phyloP scores from a whole-genome alignment of 371 early-diverging fungal species.

The Mortierella sp. region DNA sequence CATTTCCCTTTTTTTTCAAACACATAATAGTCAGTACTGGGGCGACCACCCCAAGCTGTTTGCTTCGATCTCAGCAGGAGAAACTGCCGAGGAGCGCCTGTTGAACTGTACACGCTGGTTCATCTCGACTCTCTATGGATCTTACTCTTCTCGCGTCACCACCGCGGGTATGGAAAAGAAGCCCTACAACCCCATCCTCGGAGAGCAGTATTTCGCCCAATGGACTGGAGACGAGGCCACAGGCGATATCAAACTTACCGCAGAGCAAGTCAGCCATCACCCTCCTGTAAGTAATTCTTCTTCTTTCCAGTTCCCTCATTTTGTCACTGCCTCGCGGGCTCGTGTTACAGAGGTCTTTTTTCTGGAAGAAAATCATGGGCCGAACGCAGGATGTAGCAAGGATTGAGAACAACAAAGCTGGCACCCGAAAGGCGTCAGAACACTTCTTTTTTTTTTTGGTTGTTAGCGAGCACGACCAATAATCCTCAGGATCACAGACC shows the following conservation, averaged over 20 bases:
- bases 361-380: not conserved
- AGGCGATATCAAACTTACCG: constrained; percentile 74
- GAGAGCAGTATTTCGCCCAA: constrained; percentile 82
- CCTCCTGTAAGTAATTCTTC: constrained; percentile 73
- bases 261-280: constrained; percentile 87
- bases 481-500: constrained; percentile 1
- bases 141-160: constrained; percentile 64
- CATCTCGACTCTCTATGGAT: constrained; percentile 84
- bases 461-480: not conserved
- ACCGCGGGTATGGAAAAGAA: constrained; percentile 80
- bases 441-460: not conserved
- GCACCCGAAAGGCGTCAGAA: not conserved
- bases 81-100: constrained; percentile 78
- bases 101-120: constrained; percentile 83
- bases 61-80: constrained; percentile 70
- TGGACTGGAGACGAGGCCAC: constrained; percentile 77
- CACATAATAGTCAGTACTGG: constrained; percentile 76
- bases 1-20: not conserved
- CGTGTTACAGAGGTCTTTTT: not conserved
- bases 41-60: constrained; percentile 82
- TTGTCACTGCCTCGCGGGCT: not conserved
- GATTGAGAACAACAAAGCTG: not conserved
- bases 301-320: not conserved
- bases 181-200: constrained; percentile 90
- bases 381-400: not conserved